phyloP scores from a whole-genome alignment of 2,329 filamentous ascomycete species.

The Didymella pomorum region DNA sequence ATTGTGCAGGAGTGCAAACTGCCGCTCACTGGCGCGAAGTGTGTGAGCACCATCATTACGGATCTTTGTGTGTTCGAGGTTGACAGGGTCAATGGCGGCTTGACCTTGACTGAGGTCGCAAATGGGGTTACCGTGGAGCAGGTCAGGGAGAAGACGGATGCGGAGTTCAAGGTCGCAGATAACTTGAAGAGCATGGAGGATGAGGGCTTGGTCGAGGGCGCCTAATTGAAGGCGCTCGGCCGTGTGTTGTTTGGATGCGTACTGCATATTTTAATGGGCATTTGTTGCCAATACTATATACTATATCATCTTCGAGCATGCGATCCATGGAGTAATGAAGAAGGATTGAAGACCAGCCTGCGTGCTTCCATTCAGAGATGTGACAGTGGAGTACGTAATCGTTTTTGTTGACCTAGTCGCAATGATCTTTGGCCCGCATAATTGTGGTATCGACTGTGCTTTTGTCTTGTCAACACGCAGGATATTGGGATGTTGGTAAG shows the following conservation, averaged over 20 bases:
- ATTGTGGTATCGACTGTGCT: no score
- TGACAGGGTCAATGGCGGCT: conserved; percentile 67
- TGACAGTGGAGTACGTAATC: no score
- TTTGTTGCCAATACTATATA: no score
- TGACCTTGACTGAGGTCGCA: conserved; percentile 83
- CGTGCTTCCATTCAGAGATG: no score
- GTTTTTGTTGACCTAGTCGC: no score
- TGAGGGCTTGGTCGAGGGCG: conserved; percentile 11
- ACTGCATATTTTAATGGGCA: conserved; percentile 5
- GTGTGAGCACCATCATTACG: conserved; percentile 52
- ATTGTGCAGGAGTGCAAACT: conserved; percentile 72
- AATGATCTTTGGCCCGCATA: no score
- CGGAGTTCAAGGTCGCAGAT: conserved; percentile 79
- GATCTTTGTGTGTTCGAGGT: conserved; percentile 65
- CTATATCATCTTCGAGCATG: no score
- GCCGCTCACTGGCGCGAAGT: conserved; percentile 49
- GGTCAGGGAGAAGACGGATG: conserved; percentile 85
- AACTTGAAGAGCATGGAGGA: conserved; percentile 77
- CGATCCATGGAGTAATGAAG: no score
- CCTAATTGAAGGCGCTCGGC: no score
- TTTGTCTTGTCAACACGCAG: no score
- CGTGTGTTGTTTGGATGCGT: background rate
- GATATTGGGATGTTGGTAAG: no score
- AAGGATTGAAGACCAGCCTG: no score
- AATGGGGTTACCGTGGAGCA: conserved; percentile 88